phyloP scores from a whole-genome alignment of 345 rosid species.

The Trapa bicornis region DNA sequence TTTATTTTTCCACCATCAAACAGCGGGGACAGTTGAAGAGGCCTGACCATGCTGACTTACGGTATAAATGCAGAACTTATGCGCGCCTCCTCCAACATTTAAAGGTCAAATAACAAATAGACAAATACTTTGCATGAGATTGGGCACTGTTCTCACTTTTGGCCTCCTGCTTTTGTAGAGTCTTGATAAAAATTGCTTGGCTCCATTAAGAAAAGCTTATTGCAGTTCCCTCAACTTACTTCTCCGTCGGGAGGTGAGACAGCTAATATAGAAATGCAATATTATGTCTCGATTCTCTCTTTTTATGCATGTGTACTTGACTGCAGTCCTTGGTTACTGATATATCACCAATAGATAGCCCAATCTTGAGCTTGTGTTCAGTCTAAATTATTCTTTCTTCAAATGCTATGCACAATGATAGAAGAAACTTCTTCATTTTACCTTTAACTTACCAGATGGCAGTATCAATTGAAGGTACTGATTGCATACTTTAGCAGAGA shows the following conservation, averaged over 20 bases:
- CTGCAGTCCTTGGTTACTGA: not conserved
- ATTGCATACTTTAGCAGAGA: conserved; percentile 1
- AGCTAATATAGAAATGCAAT: not conserved
- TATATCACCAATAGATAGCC: not conserved
- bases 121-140: conserved; percentile 4
- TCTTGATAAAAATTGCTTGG: conserved; percentile 89
- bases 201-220: conserved; percentile 86
- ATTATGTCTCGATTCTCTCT: not conserved
- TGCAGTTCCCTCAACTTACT: conserved; percentile 95
- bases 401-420: not conserved
- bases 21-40: conserved; percentile 97
- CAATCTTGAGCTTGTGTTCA: not conserved
- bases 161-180: conserved; percentile 35
- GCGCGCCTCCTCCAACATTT: conserved; percentile 96
- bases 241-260: conserved; percentile 92
- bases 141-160: not conserved
- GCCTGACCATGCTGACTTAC: conserved; percentile 98
- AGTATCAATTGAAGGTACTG: not conserved
- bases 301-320: not conserved
- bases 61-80: conserved; percentile 98
- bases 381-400: not conserved
- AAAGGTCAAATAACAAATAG: conserved; percentile 37
- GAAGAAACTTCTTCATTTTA: not conserved
- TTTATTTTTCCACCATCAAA: not conserved
- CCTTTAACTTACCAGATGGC: not conserved